phyloP scores from a whole-genome alignment of 2,329 filamentous ascomycete species.

The Geosmithia morbida region DNA sequence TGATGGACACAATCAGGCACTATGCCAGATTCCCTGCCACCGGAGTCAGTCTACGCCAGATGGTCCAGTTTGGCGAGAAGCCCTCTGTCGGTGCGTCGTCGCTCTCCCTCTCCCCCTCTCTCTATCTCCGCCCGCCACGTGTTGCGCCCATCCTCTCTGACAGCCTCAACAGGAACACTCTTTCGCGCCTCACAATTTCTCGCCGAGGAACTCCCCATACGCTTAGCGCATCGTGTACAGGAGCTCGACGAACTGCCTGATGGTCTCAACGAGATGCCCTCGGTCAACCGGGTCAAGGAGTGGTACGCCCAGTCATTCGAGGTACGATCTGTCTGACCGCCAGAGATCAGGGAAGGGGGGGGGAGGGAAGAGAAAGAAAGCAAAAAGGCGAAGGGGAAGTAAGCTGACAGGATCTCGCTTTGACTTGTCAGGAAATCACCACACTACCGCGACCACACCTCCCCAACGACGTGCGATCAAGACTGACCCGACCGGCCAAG shows the following conservation, averaged over 20 bases:
- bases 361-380: no score
- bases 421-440: constrained; percentile 64
- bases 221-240: constrained; percentile 88
- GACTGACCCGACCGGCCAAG: constrained; percentile 57
- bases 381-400: no score
- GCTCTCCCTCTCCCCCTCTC: no score
- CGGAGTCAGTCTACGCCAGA: constrained; percentile 89
- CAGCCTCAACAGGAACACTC: constrained; percentile 54
- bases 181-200: constrained; percentile 98
- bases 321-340: no score
- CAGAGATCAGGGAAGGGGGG: no score
- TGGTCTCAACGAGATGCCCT: constrained; percentile 95
- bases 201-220: constrained; percentile 93
- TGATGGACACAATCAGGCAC: constrained; percentile 96
- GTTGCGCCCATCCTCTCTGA: background rate
- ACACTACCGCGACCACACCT: constrained; percentile 66
- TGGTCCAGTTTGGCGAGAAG: constrained; percentile 96
- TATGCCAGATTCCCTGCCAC: constrained; percentile 96
- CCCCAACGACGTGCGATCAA: constrained; percentile 59
- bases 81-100: constrained; percentile 85
- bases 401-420: background rate
- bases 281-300: constrained; percentile 84
- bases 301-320: constrained; percentile 99
- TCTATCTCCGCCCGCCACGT: no score
- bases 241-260: constrained; percentile 87